phyloP scores from a whole-genome alignment of 2,329 filamentous ascomycete genomes.

The Arthrinium phaeospermum region DNA sequence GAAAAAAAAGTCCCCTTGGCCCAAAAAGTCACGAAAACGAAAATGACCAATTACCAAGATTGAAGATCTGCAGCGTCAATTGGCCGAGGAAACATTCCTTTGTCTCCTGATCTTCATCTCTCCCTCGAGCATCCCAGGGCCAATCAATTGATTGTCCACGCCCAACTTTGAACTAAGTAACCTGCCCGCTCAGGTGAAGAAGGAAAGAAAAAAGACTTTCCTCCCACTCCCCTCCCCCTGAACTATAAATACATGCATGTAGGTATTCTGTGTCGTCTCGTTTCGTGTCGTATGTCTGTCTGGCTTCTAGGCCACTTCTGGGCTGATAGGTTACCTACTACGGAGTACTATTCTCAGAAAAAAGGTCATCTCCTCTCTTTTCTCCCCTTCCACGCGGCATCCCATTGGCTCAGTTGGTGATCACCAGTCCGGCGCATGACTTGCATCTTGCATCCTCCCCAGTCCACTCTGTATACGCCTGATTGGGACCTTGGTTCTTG shows the following conservation, averaged over 20 bases:
- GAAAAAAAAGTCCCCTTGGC: neutral
- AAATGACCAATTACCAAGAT: neutral
- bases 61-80: conserved; percentile 4
- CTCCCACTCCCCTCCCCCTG: neutral
- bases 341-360: neutral
- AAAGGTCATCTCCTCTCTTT: neutral
- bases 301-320: neutral
- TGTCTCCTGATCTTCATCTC: neutral
- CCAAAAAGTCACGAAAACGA: neutral
- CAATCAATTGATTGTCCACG: neutral
- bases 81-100: neutral
- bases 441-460: neutral
- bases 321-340: too few species aligned
- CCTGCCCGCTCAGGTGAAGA: neutral
- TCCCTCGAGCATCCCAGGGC: neutral
- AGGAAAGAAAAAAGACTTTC: neutral
- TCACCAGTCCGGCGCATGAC: neutral
- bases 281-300: neutral
- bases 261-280: neutral
- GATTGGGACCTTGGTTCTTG: neutral
- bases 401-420: neutral
- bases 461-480: neutral
- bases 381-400: neutral
- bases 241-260: conserved; percentile 5
- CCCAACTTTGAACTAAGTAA: neutral